Conservation (phyloP, 208 protist genomes). For the Porcisia deanei region DNA sequence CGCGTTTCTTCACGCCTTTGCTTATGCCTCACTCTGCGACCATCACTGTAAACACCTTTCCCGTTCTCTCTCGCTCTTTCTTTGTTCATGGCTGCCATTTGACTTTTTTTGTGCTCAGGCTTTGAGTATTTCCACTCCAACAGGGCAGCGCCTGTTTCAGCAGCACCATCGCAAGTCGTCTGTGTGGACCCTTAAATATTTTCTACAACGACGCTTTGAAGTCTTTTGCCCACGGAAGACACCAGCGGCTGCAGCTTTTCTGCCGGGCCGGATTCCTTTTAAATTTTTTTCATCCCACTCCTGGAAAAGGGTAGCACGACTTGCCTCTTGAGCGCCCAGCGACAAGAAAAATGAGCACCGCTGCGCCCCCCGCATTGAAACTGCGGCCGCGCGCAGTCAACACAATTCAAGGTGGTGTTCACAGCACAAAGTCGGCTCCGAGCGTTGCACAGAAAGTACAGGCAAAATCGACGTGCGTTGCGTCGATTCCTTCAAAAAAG, state of each 20-base stretch:
- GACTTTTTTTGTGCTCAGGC: neutral
- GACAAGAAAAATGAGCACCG: slow-evolving; percentile 9
- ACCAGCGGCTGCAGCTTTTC: no score
- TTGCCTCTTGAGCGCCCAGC: neutral
- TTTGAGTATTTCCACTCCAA: neutral
- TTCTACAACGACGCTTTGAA: neutral
- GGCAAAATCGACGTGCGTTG: slow-evolving; percentile 10
- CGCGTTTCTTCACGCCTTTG: no score
- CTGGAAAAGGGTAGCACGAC: neutral
- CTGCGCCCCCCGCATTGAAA: slow-evolving; percentile 5
- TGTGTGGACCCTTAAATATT: neutral
- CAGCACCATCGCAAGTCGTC: neutral
- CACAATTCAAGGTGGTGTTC: slow-evolving; percentile 8
- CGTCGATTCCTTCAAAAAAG: slow-evolving; percentile 5
- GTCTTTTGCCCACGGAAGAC: neutral
- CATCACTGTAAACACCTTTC: no score
- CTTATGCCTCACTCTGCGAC: no score
- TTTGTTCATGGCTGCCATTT: no score
- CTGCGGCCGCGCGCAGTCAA: slow-evolving; percentile 27
- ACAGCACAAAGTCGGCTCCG: neutral
- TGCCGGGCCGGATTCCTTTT: no score
- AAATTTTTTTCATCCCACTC: neutral
- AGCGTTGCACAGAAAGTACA: neutral
- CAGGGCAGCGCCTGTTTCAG: neutral
- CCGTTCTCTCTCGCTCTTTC: neutral